Percentiles rank a stretch among this genome's conserved stretches.
phyloP scores from a whole-genome alignment of 768 basidiomycete genomes.

The Termitomyces sp. region DNA sequence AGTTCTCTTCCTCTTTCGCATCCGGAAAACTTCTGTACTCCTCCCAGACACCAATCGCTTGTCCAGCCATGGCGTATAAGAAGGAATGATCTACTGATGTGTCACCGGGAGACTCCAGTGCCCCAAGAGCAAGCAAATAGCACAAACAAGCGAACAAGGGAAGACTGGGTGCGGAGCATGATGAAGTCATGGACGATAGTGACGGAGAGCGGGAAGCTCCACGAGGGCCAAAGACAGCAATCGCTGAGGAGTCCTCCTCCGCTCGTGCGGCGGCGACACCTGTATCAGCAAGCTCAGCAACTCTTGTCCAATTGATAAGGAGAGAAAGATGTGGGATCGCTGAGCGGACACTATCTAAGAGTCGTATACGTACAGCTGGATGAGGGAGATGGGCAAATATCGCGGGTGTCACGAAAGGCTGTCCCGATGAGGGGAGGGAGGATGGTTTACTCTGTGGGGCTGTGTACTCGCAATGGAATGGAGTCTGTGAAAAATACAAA shows the following conservation, averaged over 20 bases:
- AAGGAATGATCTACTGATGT: slow-evolving; percentile 18
- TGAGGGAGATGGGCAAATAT: slow-evolving; percentile 31
- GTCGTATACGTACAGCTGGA: slow-evolving; percentile 17
- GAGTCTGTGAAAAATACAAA: not conserved
- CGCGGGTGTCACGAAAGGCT: slow-evolving; percentile 24
- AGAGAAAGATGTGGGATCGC: slow-evolving; percentile 21
- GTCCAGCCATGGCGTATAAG: slow-evolving; percentile 30
- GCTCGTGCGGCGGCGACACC: not conserved
- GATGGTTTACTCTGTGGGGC: slow-evolving; percentile 1
- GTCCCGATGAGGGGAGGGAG: slow-evolving; percentile 11
- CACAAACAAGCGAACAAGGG: slow-evolving; percentile 56
- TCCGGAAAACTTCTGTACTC: slow-evolving; percentile 12
- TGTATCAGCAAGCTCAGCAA: slow-evolving; percentile 8
- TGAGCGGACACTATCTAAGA: slow-evolving; percentile 20
- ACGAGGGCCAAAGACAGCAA: slow-evolving; percentile 7
- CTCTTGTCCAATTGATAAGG: slow-evolving; percentile 13
- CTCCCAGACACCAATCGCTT: slow-evolving; percentile 34
- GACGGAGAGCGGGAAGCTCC: not conserved
- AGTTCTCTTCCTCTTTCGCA: slow-evolving; percentile 1
- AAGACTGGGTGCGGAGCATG: slow-evolving; percentile 16
- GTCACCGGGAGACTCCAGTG: slow-evolving; percentile 15
- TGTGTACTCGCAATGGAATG: not conserved
- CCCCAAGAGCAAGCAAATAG: slow-evolving; percentile 56
- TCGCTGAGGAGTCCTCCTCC: slow-evolving; percentile 7
- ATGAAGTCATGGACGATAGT: not conserved